Conservation (phyloP, 768 basidiomycete genomes). For the Candolleomyces efflorescens region DNA sequence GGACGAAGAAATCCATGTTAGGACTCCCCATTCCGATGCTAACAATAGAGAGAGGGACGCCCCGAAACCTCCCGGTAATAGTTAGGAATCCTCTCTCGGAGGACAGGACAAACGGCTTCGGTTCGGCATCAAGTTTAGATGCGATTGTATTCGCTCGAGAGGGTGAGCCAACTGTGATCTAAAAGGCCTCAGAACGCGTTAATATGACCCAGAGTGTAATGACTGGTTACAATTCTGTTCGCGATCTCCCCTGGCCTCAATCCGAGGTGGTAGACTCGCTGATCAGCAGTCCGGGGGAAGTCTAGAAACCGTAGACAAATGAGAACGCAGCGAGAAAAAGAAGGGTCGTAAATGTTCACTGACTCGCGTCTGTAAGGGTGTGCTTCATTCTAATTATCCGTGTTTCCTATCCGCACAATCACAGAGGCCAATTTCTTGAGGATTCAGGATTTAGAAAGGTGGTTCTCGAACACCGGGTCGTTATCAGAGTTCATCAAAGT, state of each 20-base stretch:
- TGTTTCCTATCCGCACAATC: neutral
- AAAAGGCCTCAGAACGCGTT: conserved; percentile 3
- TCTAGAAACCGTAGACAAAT: conserved; percentile 35
- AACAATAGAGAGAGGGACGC: conserved; percentile 63
- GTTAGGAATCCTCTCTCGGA: conserved; percentile 78
- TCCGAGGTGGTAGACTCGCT: conserved; percentile 77
- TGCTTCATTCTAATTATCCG: conserved; percentile 45
- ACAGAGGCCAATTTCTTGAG: neutral
- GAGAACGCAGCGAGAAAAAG: neutral
- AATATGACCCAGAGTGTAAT: conserved; percentile 11
- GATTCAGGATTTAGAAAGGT: conserved; percentile 6
- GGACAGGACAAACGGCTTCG: conserved; percentile 54
- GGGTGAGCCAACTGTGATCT: conserved; percentile 75
- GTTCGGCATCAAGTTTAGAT: conserved; percentile 53
- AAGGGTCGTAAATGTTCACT: conserved; percentile 20
- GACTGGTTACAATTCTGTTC: conserved; percentile 59
- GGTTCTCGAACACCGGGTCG: neutral
- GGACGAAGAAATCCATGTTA: conserved; percentile 83
- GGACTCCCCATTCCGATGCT: conserved; percentile 83
- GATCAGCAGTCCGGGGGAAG: conserved; percentile 70
- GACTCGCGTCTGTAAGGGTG: conserved; percentile 62
- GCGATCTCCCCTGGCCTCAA: conserved; percentile 73
- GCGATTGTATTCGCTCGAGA: conserved; percentile 62
- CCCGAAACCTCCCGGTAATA: conserved; percentile 62
- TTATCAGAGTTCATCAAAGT: conserved; percentile 1